These are phyloP conservation scores for Zygosaccharomyces sapae DNA, from an alignment of 1,139 yeast genomes.

Conservation along the genomic window DNA sequence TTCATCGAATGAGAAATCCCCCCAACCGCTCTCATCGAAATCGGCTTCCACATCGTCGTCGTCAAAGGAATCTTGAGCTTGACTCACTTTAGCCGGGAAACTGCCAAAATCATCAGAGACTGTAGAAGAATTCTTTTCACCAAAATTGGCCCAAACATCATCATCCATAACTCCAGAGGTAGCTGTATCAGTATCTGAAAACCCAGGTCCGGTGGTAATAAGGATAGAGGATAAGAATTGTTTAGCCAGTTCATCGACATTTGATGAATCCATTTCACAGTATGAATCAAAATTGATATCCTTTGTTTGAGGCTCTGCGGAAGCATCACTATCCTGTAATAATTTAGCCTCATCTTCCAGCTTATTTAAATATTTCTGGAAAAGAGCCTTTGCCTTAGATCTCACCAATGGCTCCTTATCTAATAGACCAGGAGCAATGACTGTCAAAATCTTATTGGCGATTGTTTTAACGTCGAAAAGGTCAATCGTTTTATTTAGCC, in stretches of 20 bases:
- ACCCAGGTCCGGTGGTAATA: constrained; percentile 18
- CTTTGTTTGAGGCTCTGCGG: constrained; percentile 27
- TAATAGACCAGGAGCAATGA: constrained; percentile 76
- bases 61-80: background rate
- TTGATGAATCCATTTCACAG: constrained; percentile 16
- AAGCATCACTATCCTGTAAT: constrained; percentile 46
- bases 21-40: constrained; percentile 13
- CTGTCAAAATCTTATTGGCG: constrained; percentile 75
- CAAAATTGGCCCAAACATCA: constrained; percentile 23
- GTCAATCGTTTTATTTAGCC: constrained; percentile 61
- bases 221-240: constrained; percentile 31
- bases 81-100: constrained; percentile 1
- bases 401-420: constrained; percentile 72
- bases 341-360: constrained; percentile 60
- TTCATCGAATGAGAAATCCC: constrained; percentile 10
- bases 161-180: constrained; percentile 5
- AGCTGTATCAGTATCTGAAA: constrained; percentile 7
- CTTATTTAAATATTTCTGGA: constrained; percentile 59
- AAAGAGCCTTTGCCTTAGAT: constrained; percentile 62
- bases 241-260: constrained; percentile 20
- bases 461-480: constrained; percentile 71
- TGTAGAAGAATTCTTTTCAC: constrained; percentile 4
- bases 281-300: constrained; percentile 26
- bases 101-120: constrained; percentile 3
- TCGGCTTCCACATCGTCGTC: background rate